Conservation (phyloP, 257 asterid genomes). For the Nicotiana otophora region DNA sequence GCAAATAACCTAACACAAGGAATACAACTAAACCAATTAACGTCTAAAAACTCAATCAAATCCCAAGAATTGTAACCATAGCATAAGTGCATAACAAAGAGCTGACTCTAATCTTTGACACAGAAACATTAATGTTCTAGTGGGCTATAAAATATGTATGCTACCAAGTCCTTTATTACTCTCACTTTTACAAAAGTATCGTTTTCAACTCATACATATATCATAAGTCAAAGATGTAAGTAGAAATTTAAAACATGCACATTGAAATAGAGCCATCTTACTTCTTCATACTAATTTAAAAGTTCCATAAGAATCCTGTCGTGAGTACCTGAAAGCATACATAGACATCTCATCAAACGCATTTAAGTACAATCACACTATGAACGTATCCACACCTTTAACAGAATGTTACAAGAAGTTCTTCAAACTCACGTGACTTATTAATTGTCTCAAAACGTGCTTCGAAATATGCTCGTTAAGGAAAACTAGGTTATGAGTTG, state of each 20-base stretch:
- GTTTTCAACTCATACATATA: too few relatives aligned
- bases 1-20: too few relatives aligned
- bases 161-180: too few relatives aligned
- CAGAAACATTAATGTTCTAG: too few relatives aligned
- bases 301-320: neutral
- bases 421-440: neutral
- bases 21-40: too few relatives aligned
- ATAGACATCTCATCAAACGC: neutral
- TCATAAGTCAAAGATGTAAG: too few relatives aligned
- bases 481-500: neutral
- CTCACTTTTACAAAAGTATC: too few relatives aligned
- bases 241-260: neutral
- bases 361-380: neutral
- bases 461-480: neutral
- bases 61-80: too few relatives aligned
- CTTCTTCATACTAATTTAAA: neutral
- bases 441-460: neutral
- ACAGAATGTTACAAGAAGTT: neutral
- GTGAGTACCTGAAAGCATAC: neutral
- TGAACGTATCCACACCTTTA: neutral
- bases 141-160: too few relatives aligned
- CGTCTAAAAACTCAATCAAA: too few relatives aligned
- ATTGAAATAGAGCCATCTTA: neutral
- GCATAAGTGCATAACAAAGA: too few relatives aligned
- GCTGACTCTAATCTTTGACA: too few relatives aligned